A percentile compares a stretch with the other conserved stretches of the same genome.
phyloP scores from a whole-genome alignment of 2,329 filamentous ascomycete genomes.

The Cladosporium austrohemisphaericum region DNA sequence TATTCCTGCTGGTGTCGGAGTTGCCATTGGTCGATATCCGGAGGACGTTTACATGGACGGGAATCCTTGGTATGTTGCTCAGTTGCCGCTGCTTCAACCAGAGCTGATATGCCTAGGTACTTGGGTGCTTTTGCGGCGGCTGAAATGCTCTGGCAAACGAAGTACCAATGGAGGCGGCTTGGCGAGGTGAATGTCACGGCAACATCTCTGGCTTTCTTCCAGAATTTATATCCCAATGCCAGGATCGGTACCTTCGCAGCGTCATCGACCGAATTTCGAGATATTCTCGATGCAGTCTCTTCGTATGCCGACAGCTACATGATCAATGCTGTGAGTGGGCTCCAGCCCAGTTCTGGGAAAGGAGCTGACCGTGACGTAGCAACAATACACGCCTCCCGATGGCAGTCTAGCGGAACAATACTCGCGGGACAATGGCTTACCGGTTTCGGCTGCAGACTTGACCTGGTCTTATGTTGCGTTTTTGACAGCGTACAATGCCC shows the following conservation, averaged over 20 bases:
- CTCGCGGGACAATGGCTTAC: conserved; percentile 45
- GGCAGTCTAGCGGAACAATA: conserved; percentile 67
- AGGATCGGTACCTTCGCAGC: conserved; percentile 62
- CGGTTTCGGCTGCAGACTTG: conserved; percentile 62
- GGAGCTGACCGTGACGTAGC: conserved; percentile 13
- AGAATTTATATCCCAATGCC: conserved; percentile 57
- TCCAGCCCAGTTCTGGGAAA: too few relatives aligned
- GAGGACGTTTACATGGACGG: conserved; percentile 69
- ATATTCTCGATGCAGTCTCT: conserved; percentile 57
- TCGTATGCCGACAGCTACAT: conserved; percentile 60
- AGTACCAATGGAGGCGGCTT: conserved; percentile 64
- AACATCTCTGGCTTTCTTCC: conserved; percentile 68
- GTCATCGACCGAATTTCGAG: conserved; percentile 26
- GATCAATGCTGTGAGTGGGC: conserved; percentile 25
- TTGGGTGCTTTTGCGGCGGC: conserved; percentile 71
- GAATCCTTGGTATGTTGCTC: conserved; percentile 61
- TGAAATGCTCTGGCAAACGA: conserved; percentile 73
- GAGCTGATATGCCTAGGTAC: conserved; percentile 37
- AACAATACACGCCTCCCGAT: conserved; percentile 50
- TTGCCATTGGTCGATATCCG: conserved; percentile 42
- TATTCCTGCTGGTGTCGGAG: conserved; percentile 55
- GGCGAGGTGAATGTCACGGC: conserved; percentile 62
- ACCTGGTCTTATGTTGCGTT: conserved; percentile 73
- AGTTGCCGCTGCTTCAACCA: neutral
- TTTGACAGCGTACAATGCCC: conserved; percentile 58